Evolutionary conservation across 192 early-diverging fungal genomes (phyloP).

Genomic region (Backusella psychrophila): DNA sequence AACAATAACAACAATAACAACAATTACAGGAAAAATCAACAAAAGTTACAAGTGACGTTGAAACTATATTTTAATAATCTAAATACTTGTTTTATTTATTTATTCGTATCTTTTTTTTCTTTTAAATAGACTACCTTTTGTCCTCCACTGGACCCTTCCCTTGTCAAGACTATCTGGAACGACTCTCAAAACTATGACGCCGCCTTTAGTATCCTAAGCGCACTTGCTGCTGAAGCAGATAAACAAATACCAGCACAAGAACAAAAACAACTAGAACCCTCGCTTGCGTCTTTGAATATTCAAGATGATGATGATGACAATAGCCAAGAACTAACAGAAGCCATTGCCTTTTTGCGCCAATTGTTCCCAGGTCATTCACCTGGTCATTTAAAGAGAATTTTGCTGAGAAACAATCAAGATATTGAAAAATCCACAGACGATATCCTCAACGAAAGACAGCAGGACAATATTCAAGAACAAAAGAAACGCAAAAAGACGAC

Average conservation of each 20-base stretch:
- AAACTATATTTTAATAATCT: background rate
- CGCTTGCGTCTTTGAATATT: background rate
- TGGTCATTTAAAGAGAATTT: background rate
- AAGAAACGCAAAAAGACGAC: conserved; percentile 18
- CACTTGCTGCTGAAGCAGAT: conserved; percentile 22
- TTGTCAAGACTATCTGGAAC: conserved; percentile 29
- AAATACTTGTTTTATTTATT: background rate
- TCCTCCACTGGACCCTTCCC: conserved; percentile 24
- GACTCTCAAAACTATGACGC: conserved; percentile 21
- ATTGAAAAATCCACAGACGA: conserved; percentile 15
- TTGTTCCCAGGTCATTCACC: conserved; percentile 17
- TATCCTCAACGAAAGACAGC: conserved; percentile 6
- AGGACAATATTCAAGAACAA: background rate
- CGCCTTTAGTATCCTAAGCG: conserved; percentile 4
- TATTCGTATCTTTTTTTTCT: too few relatives aligned
- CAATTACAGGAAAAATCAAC: background rate
- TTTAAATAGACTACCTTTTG: conserved; percentile 14
- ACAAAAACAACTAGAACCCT: background rate
- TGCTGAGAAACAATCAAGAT: conserved; percentile 1
- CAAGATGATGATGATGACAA: background rate
- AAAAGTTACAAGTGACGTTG: conserved; percentile 10
- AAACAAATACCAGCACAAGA: background rate
- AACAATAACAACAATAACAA: background rate
- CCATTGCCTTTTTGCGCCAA: conserved; percentile 11
- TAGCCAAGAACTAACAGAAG: background rate